phyloP scores from a whole-genome alignment of 2,329 filamentous ascomycete species.

The Xylariaceae sp. region DNA sequence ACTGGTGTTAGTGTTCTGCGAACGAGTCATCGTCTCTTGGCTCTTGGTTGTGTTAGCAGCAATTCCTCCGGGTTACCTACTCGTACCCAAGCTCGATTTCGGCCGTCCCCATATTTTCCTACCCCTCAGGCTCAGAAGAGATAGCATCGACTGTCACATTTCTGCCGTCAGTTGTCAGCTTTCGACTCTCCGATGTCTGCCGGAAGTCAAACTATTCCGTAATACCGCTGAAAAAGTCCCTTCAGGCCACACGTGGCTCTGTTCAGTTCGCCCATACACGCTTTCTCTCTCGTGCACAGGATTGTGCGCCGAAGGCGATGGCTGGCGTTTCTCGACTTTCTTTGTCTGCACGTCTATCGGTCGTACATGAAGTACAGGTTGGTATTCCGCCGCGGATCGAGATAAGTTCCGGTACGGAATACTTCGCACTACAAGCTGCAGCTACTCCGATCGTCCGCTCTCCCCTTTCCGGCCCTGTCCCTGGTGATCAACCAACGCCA shows the following conservation, averaged over 20 bases:
- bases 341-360: not conserved
- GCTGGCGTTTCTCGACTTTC: not conserved
- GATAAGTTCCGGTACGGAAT: not conserved
- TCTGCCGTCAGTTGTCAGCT: not conserved
- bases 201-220: not conserved
- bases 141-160: not conserved
- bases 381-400: no score
- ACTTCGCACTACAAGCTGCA: not conserved
- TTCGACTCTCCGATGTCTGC: not conserved
- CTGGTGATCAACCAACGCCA: not conserved
- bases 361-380: not conserved
- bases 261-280: conserved; percentile 1
- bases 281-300: conserved; percentile 1
- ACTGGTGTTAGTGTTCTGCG: no score
- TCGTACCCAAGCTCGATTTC: not conserved
- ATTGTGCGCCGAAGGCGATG: not conserved
- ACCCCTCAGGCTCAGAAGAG: not conserved
- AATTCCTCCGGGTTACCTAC: not conserved
- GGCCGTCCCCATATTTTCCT: not conserved
- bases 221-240: not conserved
- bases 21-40: not conserved
- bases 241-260: conserved; percentile 3
- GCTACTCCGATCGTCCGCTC: no score
- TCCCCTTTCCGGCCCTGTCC: no score
- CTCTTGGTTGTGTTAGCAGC: not conserved